Conservation (phyloP, 257 asterid species). For the Ophiorrhiza pumila region DNA sequence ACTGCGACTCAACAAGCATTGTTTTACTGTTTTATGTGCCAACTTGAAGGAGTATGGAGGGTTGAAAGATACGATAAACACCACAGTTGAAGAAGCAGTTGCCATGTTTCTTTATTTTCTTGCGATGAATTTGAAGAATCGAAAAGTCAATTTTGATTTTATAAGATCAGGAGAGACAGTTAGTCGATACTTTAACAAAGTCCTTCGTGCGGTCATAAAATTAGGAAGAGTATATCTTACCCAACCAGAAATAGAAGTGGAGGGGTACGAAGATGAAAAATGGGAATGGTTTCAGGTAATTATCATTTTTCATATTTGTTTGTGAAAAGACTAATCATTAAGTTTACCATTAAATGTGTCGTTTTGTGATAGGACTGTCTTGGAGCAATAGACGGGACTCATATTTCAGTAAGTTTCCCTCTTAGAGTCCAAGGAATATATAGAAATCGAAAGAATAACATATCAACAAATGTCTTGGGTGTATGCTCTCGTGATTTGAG, state of each 20-base stretch:
- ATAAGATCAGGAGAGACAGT: neutral
- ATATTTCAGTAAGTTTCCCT: neutral
- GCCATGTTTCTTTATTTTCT: neutral
- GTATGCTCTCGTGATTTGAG: neutral
- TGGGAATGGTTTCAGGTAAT: neutral
- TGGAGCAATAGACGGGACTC: constrained; percentile 7
- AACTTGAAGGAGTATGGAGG: neutral
- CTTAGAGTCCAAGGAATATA: neutral
- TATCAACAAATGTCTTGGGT: neutral
- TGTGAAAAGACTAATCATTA: neutral
- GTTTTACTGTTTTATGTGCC: neutral
- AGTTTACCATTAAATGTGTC: neutral
- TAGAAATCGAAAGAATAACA: neutral
- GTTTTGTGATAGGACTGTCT: neutral
- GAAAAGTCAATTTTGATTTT: neutral
- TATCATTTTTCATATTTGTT: neutral
- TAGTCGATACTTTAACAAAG: neutral
- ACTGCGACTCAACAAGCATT: neutral
- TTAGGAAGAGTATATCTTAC: neutral
- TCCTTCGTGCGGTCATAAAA: neutral
- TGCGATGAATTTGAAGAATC: neutral
- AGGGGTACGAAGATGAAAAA: neutral
- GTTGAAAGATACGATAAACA: neutral
- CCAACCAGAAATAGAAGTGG: neutral
- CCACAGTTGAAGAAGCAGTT: neutral